Conservation (phyloP, 352 stramenopile genomes). For the Phytophthora crassamura region DNA sequence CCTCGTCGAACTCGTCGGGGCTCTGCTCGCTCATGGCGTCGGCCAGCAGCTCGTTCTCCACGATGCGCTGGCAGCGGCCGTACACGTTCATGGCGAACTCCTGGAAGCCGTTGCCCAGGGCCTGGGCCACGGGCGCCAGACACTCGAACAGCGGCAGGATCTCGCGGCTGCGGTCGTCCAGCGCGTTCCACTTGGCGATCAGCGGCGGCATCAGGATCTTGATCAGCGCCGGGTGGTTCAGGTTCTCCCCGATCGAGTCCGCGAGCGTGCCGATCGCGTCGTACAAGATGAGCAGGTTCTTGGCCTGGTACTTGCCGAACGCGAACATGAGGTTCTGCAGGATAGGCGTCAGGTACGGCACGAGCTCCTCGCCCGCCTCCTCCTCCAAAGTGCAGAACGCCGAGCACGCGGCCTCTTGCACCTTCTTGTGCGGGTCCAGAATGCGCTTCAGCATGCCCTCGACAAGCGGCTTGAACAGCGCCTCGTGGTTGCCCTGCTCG, state of each 20-base stretch:
- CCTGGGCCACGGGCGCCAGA: constrained; percentile 84
- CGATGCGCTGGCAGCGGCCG: constrained; percentile 79
- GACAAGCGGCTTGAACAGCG: constrained; percentile 74
- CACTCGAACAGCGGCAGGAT: constrained; percentile 92
- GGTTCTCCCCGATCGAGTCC: constrained; percentile 92
- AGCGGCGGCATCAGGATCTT: constrained; percentile 94
- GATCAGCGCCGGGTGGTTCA: constrained; percentile 93
- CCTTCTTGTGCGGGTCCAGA: constrained; percentile 94
- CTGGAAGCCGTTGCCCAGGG: constrained; percentile 88
- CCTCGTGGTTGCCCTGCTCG: constrained; percentile 89
- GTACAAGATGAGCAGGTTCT: constrained; percentile 96
- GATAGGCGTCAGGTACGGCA: constrained; percentile 93
- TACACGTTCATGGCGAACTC: constrained; percentile 88
- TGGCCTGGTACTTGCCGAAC: constrained; percentile 94
- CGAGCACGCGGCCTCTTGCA: constrained; percentile 95
- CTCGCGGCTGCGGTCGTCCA: constrained; percentile 82
- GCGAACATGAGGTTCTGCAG: constrained; percentile 93
- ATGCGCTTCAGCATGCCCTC: constrained; percentile 91
- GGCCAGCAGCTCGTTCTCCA: constrained; percentile 86
- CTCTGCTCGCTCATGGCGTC: constrained; percentile 84
- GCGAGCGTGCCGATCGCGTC: constrained; percentile 96
- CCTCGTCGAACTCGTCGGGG: constrained; percentile 80
- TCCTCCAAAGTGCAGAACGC: constrained; percentile 96
- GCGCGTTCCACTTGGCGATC: constrained; percentile 92
- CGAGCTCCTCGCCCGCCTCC: constrained; percentile 92